A percentile compares a stretch with the other conserved stretches of the same genome.
These are phyloP conservation scores for Mycosphaerelloides madeirae DNA, from an alignment of 2,329 filamentous ascomycete species.

Conservation along the genomic window DNA sequence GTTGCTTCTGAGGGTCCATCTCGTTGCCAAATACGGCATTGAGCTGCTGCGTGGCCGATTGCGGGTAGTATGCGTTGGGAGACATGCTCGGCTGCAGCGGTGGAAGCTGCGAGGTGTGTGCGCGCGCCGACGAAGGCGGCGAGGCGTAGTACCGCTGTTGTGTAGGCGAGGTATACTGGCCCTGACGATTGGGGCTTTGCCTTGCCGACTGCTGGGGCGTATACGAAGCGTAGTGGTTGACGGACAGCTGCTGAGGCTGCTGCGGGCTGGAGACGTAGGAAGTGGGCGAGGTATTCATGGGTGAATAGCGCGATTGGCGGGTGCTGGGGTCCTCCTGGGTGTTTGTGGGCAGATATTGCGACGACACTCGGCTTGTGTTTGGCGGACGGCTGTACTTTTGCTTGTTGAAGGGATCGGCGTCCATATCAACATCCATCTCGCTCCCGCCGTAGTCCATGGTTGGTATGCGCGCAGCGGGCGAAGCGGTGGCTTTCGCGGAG, in stretches of 20 bases:
- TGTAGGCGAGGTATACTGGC: constrained; percentile 52
- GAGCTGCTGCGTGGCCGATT: constrained; percentile 64
- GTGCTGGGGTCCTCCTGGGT: constrained; percentile 57
- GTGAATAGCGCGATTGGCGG: constrained; percentile 85
- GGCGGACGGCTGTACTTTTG: constrained; percentile 80
- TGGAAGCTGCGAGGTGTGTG: constrained; percentile 65
- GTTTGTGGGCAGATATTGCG: constrained; percentile 57
- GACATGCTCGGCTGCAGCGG: constrained; percentile 66
- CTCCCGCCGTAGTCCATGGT: constrained; percentile 31
- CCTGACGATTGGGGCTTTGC: constrained; percentile 72
- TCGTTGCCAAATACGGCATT: constrained; percentile 61
- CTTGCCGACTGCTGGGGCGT: constrained; percentile 52
- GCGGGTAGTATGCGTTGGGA: constrained; percentile 55
- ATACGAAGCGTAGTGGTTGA: constrained; percentile 31
- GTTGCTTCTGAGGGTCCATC: constrained; percentile 44
- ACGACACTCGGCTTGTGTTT: constrained; percentile 57
- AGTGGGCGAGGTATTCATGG: constrained; percentile 85
- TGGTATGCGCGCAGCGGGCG: constrained; percentile 1
- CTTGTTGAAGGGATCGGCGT: constrained; percentile 82
- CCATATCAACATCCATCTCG: constrained; percentile 59
- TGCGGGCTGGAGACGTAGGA: constrained; percentile 59
- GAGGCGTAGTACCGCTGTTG: constrained; percentile 55
- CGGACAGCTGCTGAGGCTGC: constrained; percentile 31
- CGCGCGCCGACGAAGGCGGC: constrained; percentile 40
- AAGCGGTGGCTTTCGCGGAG: constrained; percentile 3